phyloP scores from a whole-genome alignment of 192 early-diverging fungal species.

The Coemansia sp. region DNA sequence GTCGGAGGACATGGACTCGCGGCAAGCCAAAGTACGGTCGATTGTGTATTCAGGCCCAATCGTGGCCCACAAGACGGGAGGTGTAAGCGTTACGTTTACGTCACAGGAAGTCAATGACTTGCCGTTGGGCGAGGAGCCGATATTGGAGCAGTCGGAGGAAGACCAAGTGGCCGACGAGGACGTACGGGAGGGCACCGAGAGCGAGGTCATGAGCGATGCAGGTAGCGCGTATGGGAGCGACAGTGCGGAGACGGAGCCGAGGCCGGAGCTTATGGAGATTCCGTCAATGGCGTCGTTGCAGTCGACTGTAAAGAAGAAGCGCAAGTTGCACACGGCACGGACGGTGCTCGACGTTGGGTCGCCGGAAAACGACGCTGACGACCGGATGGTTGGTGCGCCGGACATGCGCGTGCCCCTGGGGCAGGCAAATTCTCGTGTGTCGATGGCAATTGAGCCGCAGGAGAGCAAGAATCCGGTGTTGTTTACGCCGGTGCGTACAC shows the following conservation, averaged over 20 bases:
- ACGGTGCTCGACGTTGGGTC: conserved; percentile 22
- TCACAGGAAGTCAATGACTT: conserved; percentile 43
- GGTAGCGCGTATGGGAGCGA: neutral
- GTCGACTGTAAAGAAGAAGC: conserved; percentile 44
- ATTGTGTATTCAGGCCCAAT: conserved; percentile 48
- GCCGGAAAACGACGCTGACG: conserved; percentile 5
- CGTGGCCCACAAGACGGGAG: conserved; percentile 38
- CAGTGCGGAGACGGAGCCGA: conserved; percentile 8
- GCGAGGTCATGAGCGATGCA: conserved; percentile 5
- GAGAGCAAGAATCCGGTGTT: conserved; percentile 42
- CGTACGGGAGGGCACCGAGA: neutral
- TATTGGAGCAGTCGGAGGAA: conserved; percentile 21
- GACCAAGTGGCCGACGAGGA: conserved; percentile 6
- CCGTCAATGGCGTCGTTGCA: conserved; percentile 12
- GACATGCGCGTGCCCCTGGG: neutral
- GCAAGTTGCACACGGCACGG: conserved; percentile 31
- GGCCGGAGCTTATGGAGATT: conserved; percentile 5
- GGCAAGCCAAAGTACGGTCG: conserved; percentile 31
- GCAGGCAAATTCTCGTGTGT: neutral
- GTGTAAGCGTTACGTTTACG: conserved; percentile 50
- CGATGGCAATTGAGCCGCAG: conserved; percentile 18
- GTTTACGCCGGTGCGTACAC: conserved; percentile 35
- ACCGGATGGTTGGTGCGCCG: conserved; percentile 4
- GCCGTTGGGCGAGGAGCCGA: conserved; percentile 22
- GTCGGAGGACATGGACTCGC: conserved; percentile 16